These are phyloP conservation scores for Croton setiger DNA, from an alignment of 441 rosid genomes.

Conservation along the genomic window DNA sequence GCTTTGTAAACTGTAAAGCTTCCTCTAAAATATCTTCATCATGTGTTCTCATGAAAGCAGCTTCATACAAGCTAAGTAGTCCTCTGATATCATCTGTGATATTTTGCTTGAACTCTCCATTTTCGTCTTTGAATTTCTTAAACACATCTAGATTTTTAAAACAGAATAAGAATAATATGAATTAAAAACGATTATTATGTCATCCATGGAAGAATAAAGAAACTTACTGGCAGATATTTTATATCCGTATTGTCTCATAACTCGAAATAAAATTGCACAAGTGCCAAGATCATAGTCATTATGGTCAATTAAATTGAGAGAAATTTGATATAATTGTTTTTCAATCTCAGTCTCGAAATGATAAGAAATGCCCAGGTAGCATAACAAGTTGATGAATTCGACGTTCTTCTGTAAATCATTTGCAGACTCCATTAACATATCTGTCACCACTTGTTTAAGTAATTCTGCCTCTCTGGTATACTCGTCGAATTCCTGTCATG, in stretches of 20 bases:
- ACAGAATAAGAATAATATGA: no score
- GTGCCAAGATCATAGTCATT: not conserved
- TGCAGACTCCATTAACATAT: not conserved
- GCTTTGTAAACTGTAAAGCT: not conserved
- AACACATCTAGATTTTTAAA: not conserved
- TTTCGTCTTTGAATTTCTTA: not conserved
- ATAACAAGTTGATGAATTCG: conserved; percentile 13
- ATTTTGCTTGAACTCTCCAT: conserved; percentile 1
- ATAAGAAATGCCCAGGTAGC: conserved; percentile 20
- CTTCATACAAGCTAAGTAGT: conserved; percentile 2
- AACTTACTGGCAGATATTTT: conserved; percentile 5
- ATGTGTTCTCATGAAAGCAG: not conserved
- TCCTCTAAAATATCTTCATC: not conserved
- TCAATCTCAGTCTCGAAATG: conserved; percentile 10
- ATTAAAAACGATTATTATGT: no score
- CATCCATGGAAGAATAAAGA: not conserved
- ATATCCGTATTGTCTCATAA: conserved; percentile 11
- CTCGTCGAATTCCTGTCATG: not conserved
- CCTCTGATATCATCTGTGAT: not conserved
- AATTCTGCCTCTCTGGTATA: not conserved
- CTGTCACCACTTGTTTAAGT: conserved; percentile 8
- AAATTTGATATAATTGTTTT: not conserved
- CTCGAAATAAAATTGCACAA: conserved; percentile 8
- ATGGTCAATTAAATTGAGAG: not conserved
- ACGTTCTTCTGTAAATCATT: not conserved